Base-by-base conservation (phyloP, 1,139 yeast genomes). In the Candida sanyaensis region DNA sequence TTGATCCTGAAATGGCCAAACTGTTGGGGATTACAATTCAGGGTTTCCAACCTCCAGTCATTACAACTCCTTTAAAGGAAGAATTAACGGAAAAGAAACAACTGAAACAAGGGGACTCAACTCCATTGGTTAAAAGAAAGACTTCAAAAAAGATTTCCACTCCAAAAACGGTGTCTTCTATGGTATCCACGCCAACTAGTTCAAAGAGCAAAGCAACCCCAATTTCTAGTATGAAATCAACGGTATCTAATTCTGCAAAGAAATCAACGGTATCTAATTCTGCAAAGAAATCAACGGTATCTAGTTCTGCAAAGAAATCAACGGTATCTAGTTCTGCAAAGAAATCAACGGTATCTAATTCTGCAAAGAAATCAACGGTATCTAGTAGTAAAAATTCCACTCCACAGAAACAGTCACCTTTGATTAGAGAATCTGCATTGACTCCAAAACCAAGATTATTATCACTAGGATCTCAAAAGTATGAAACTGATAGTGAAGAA, bases 1-100 rank as follows among this genome's bases (percentile, higher is more conserved):
- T 44, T 21, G 48, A 48, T 45, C 43, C 50, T 38, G 58, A 58
- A 41, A 39, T 64, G 39, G 69, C 70, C 3, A 54, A 65, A 24
- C 61, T 61, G 49, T 56, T 66, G 49, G 73, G 72, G 5, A 62
- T 68, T 8, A 60, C 63, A 1, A 54, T 65, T 21, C 63, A 62
- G 50, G 69, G 67, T 1, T 48, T 57, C 40, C 50, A 55, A 31
- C 59, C 59, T 11, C 55, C 55, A 21, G 40, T 28, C 11, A 23
- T 38, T 6, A 30, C 48, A 10, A 38, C 46, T 4, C 47, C 50
- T 26, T 36, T 27, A 17, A 47, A 32, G 21, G 26, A 31, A 24
- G 37, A 41, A 11, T 24, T 41, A 21, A 10, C 29, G 4, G 26
- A 13, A 17, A 36, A 28, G 17, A 9, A 5, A 28, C 12, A 32